Base-by-base conservation (phyloP, 495 filamentous ascomycete genomes). In the Penicillium alfredii region DNA sequence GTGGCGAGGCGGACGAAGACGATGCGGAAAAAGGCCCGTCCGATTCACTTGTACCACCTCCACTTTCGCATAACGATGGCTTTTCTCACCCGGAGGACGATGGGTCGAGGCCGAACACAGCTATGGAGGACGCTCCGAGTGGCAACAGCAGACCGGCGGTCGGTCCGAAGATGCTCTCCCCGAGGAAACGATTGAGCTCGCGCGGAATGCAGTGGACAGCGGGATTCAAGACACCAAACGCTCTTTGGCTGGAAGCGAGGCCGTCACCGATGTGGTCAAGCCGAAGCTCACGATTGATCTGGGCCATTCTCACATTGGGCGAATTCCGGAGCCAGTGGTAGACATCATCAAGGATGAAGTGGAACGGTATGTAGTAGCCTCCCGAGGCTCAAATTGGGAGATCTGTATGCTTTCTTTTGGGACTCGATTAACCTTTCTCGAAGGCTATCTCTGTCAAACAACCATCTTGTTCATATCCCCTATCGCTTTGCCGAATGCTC, bases 301-400 rank as follows among this genome's bases (percentile, higher is more conserved):
- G 52, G 86, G 85, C 44, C 80, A 89, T 57, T 84, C 81, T 41
- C 77, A 80, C 45, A 89, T 98, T 25, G 71, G 74, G 30, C 75
- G 68, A 40, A 76, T 98, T 49, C 89, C 90, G 1, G 84, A 89
- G 27, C 84, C 90, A 43, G 86, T 95, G 35, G 80, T 96, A 20
- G 87, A 92, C 56, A 77, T 94, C 46, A 88, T 98, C 35, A 93
- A 88, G 63, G 78, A 90, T 58, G 86, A 94, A 56, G 76, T 96
- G 32, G 89, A 94, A 68, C 72, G 90, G 90, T 94, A 67, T 42
- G 74, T 42, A 7, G 22, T 49, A 16, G 40, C 19, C 19, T 37
- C 24, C n/a, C n/a, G n/a, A n/a, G n/a, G n/a, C n/a, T n/a, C n/a
- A n/a, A n/a, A n/a, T n/a, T n/a, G n/a, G n/a, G n/a, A n/a, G n/a